Percentiles rank a stretch among this genome's conserved stretches.
Evolutionary conservation across 805 yeast genomes (phyloP).

Genomic region (Zygosaccharomyces rouxii): DNA sequence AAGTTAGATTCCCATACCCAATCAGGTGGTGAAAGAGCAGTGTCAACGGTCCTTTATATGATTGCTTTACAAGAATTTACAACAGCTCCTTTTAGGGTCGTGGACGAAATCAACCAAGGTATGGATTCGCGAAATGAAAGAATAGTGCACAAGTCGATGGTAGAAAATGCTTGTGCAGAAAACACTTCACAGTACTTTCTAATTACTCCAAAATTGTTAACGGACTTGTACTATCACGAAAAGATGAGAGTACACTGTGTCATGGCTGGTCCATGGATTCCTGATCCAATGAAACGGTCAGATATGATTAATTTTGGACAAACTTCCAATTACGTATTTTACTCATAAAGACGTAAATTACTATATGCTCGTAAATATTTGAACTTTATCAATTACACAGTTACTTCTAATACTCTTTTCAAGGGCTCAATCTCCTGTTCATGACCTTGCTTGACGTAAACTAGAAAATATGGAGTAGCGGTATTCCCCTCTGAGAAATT

Average conservation of each 20-base stretch:
- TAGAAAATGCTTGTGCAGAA: slow-evolving; percentile 69
- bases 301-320: slow-evolving; percentile 37
- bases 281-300: slow-evolving; percentile 35
- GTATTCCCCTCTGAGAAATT: slow-evolving; percentile 64
- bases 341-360: slow-evolving; percentile 6
- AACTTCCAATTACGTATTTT: slow-evolving; percentile 28
- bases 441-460: slow-evolving; percentile 67
- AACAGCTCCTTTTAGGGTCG: slow-evolving; percentile 86
- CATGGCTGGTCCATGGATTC: slow-evolving; percentile 51
- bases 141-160: slow-evolving; percentile 78
- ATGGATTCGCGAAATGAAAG: slow-evolving; percentile 95
- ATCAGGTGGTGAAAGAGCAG: slow-evolving; percentile 97
- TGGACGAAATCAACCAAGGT: slow-evolving; percentile 98
- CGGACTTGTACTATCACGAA: slow-evolving; percentile 69
- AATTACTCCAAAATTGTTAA: slow-evolving; percentile 86
- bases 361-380: slow-evolving; percentile 5
- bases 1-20: slow-evolving; percentile 81
- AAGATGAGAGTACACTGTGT: slow-evolving; percentile 86
- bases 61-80: slow-evolving; percentile 88
- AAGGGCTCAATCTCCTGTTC: slow-evolving; percentile 59
- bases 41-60: slow-evolving; percentile 84
- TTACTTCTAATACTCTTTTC: slow-evolving; percentile 41
- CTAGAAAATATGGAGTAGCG: slow-evolving; percentile 92
- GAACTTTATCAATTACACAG: slow-evolving; percentile 2
- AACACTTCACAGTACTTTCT: slow-evolving; percentile 76